Evolutionary conservation across 768 basidiomycete genomes (phyloP).

Genomic region (Paxillus rubicundulus): DNA sequence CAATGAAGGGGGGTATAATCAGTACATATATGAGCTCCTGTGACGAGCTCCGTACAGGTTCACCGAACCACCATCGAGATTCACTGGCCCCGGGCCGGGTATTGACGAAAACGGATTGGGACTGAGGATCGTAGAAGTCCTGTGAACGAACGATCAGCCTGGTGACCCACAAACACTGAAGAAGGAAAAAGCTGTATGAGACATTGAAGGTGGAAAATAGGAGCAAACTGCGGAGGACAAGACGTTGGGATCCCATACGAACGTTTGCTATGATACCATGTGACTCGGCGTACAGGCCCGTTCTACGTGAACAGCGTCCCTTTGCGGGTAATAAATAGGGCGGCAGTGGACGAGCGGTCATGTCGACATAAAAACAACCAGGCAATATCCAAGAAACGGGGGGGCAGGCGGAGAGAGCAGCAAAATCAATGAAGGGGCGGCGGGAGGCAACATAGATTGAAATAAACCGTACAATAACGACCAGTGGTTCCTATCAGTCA

Average conservation of each 20-base stretch:
- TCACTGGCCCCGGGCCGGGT: constrained; percentile 56
- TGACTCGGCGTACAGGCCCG: constrained; percentile 81
- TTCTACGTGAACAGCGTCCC: constrained; percentile 46
- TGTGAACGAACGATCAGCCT: constrained; percentile 23
- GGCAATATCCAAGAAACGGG: neutral
- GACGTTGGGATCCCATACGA: constrained; percentile 14
- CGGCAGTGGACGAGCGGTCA: neutral
- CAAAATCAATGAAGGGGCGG: neutral
- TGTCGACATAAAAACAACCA: neutral
- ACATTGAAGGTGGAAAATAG: neutral
- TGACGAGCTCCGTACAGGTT: constrained; percentile 55
- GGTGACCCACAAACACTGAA: neutral
- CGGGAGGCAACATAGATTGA: constrained; percentile 15
- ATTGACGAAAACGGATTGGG: constrained; percentile 61
- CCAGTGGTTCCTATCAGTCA: constrained; percentile 74
- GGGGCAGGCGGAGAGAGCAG: neutral
- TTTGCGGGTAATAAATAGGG: neutral
- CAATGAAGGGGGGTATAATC: neutral
- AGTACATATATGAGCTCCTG: neutral
- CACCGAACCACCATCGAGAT: constrained; percentile 80
- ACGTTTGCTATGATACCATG: constrained; percentile 89
- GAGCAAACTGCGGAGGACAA: neutral
- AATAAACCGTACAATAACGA: constrained; percentile 56
- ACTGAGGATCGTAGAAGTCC: constrained; percentile 81
- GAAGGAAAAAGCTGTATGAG: neutral